Percentiles rank a stretch among this genome's conserved stretches.
phyloP scores from a whole-genome alignment of 192 early-diverging fungal genomes.

The Backusella australiensis region DNA sequence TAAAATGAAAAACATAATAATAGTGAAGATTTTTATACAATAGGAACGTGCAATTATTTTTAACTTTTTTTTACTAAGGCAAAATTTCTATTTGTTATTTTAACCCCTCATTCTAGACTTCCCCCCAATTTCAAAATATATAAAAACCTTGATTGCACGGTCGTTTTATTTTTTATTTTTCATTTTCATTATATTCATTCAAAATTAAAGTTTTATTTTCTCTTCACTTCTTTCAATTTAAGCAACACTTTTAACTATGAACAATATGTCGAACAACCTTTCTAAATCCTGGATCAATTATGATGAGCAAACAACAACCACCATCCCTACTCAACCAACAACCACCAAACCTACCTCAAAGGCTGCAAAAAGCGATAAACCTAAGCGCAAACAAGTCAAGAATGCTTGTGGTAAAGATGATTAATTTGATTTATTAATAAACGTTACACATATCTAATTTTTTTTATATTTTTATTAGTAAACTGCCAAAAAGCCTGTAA shows the following conservation, averaged over 20 bases:
- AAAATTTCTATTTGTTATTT: not conserved
- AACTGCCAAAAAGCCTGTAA: constrained; percentile 91
- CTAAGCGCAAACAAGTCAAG: constrained; percentile 76
- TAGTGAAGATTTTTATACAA: not conserved
- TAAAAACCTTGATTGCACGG: constrained; percentile 8
- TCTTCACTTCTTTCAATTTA: constrained; percentile 1
- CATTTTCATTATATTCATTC: not conserved
- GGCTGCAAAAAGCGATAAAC: constrained; percentile 18
- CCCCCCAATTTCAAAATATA: constrained; percentile 1
- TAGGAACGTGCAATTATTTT: constrained; percentile 8
- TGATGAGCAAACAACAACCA: not conserved
- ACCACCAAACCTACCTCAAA: not conserved
- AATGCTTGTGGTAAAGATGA: constrained; percentile 78
- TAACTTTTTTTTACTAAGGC: constrained; percentile 9
- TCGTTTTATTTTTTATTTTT: not conserved
- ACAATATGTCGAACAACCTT: constrained; percentile 2
- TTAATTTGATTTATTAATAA: constrained; percentile 6
- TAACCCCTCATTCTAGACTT: not conserved
- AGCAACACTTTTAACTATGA: constrained; percentile 1
- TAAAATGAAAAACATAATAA: not conserved
- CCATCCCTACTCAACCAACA: not conserved
- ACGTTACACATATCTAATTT: not conserved
- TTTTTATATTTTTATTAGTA: constrained; percentile 36
- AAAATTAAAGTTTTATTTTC: not conserved
- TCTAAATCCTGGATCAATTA: constrained; percentile 7